A percentile compares a stretch with the other conserved stretches of the same genome.
Conservation (phyloP, 2,329 filamentous ascomycete species). For the Canariomyces notabilis region DNA sequence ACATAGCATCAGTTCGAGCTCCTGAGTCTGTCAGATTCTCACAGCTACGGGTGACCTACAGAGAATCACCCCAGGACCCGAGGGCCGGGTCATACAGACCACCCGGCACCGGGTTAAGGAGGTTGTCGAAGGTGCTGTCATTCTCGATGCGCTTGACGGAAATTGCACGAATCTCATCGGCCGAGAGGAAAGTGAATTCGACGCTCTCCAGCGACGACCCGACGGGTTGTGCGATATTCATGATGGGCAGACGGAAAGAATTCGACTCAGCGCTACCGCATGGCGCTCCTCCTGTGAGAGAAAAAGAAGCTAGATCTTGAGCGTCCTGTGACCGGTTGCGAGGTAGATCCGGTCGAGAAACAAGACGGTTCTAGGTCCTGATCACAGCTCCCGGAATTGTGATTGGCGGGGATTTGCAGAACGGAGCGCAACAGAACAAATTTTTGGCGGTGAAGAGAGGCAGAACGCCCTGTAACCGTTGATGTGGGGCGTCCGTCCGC, state of each 20-base stretch:
- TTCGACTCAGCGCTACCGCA: conserved; percentile 12
- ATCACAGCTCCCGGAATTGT: conserved; percentile 11
- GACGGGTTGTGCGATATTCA: conserved; percentile 76
- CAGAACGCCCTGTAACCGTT: conserved; percentile 18
- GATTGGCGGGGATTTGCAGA: conserved; percentile 25
- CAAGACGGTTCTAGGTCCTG: conserved; percentile 2
- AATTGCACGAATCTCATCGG: conserved; percentile 77
- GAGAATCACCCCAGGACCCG: conserved; percentile 80
- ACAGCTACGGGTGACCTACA: conserved; percentile 51
- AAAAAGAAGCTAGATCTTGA: not conserved
- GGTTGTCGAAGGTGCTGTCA: conserved; percentile 86
- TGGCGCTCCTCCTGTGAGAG: conserved; percentile 2
- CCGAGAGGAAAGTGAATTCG: conserved; percentile 80
- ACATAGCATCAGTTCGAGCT: conserved; percentile 12
- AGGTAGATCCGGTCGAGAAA: conserved; percentile 1
- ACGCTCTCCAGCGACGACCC: conserved; percentile 79
- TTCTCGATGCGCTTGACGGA: conserved; percentile 95
- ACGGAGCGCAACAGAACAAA: conserved; percentile 20
- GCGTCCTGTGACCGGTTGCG: conserved; percentile 2
- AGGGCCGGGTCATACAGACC: conserved; percentile 90
- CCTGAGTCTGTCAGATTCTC: not conserved
- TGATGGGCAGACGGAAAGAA: conserved; percentile 28
- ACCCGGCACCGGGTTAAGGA: conserved; percentile 82
- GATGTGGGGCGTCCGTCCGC: not conserved
- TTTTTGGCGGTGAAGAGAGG: conserved; percentile 27